Conservation (phyloP, 1,284 basidiomycete species). For the Trichosporon inkin region DNA sequence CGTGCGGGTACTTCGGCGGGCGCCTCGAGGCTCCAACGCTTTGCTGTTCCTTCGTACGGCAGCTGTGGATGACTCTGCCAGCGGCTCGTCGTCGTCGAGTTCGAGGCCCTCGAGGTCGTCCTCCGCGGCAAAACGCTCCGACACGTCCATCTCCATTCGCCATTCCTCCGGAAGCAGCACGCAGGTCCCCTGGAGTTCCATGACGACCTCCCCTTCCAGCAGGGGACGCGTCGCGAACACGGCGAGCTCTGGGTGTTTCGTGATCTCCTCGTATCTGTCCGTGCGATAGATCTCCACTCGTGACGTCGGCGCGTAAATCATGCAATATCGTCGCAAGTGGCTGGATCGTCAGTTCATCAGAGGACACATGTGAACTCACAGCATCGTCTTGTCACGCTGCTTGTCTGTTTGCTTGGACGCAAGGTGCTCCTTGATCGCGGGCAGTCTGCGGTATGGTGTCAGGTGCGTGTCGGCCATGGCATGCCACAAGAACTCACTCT, state of each 20-base stretch:
- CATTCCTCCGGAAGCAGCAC: conserved; percentile 43
- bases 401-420: conserved; percentile 30
- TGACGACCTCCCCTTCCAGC: conserved; percentile 28
- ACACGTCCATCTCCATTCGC: conserved; percentile 35
- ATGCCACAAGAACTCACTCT: conserved; percentile 4
- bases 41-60: conserved; percentile 14
- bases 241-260: conserved; percentile 45
- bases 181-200: conserved; percentile 43
- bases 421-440: conserved; percentile 37
- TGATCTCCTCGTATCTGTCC: conserved; percentile 39
- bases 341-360: conserved; percentile 16
- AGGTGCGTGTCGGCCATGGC: neutral
- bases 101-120: conserved; percentile 12
- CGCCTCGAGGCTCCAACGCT: neutral
- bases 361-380: neutral
- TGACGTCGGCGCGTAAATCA: conserved; percentile 37
- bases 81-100: conserved; percentile 9
- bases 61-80: neutral
- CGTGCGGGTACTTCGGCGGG: conserved; percentile 34
- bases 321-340: conserved; percentile 44
- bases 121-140: neutral
- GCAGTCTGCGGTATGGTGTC: conserved; percentile 13
- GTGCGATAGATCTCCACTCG: conserved; percentile 47
- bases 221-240: conserved; percentile 43
- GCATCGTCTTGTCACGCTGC: conserved; percentile 24